A percentile compares a stretch with the other conserved stretches of the same genome.
These are phyloP conservation scores for Aspergillus tanneri DNA, from an alignment of 2,329 filamentous ascomycete genomes.

Conservation along the genomic window DNA sequence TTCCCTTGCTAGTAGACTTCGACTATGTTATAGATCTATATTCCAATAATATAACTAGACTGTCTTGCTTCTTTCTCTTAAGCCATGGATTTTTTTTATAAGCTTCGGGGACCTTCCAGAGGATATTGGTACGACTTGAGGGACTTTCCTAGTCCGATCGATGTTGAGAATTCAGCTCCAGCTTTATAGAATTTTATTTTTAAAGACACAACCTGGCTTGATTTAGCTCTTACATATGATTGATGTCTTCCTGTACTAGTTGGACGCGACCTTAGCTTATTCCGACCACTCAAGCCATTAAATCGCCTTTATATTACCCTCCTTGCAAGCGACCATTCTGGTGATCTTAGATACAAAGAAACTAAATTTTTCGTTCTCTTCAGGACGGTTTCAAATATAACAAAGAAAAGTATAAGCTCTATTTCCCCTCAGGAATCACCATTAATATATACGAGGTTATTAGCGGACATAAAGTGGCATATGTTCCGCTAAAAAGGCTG, in stretches of 20 bases:
- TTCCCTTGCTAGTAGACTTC: too few relatives aligned
- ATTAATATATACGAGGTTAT: conserved; percentile 1
- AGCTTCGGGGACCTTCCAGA: too few relatives aligned
- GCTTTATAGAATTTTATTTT: not conserved
- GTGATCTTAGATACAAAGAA: not conserved
- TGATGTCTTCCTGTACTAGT: conserved; percentile 1
- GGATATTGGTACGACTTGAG: not conserved
- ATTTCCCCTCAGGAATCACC: not conserved
- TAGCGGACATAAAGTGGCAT: not conserved
- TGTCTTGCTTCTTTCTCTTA: too few relatives aligned
- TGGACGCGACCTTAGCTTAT: not conserved
- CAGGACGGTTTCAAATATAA: not conserved
- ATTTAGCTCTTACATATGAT: conserved; percentile 2
- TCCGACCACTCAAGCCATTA: not conserved
- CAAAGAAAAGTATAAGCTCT: not conserved
- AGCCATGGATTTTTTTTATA: too few relatives aligned
- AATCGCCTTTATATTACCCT: not conserved
- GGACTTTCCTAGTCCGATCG: not conserved
- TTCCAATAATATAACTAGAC: too few relatives aligned
- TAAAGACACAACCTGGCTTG: conserved; percentile 1
- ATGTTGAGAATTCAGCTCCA: not conserved
- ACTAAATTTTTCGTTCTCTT: not conserved
- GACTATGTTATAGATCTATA: too few relatives aligned
- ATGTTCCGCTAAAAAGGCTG: not conserved
- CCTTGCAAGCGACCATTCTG: not conserved